phyloP scores from a whole-genome alignment of 345 rosid genomes.

The Heritiera littoralis region DNA sequence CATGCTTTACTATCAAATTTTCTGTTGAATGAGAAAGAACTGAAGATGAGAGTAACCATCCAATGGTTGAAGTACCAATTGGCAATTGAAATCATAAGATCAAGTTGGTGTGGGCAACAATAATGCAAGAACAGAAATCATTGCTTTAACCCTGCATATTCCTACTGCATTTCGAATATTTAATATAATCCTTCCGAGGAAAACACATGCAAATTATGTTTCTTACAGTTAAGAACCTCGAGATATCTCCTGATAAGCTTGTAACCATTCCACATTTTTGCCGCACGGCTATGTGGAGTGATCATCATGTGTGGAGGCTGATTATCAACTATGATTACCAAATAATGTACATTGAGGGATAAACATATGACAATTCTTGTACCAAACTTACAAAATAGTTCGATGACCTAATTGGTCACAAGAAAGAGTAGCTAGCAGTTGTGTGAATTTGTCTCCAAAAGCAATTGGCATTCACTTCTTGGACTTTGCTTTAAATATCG shows the following conservation, averaged over 20 bases:
- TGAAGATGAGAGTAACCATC: no score
- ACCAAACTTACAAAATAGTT: neutral
- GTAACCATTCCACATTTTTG: neutral
- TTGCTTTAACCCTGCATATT: no score
- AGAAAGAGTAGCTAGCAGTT: neutral
- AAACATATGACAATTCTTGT: neutral
- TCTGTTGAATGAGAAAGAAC: no score
- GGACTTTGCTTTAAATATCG: conserved; percentile 53
- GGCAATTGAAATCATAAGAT: no score
- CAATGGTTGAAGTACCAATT: no score
- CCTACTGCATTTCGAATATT: no score
- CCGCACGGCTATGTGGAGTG: neutral
- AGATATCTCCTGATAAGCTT: neutral
- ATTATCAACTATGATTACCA: no score
- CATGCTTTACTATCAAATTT: no score
- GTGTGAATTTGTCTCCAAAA: neutral
- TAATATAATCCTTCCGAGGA: no score
- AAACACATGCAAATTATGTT: no score
- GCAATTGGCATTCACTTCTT: conserved; percentile 36
- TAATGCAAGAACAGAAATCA: neutral
- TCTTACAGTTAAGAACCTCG: neutral
- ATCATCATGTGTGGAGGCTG: neutral
- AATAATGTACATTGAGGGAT: neutral
- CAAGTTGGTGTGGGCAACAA: no score
- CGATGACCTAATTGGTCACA: neutral